A percentile compares a stretch with the other conserved stretches of the same genome.
Evolutionary conservation across 2,329 filamentous ascomycete species (phyloP).

Genomic region (Colletotrichum shisoi): DNA sequence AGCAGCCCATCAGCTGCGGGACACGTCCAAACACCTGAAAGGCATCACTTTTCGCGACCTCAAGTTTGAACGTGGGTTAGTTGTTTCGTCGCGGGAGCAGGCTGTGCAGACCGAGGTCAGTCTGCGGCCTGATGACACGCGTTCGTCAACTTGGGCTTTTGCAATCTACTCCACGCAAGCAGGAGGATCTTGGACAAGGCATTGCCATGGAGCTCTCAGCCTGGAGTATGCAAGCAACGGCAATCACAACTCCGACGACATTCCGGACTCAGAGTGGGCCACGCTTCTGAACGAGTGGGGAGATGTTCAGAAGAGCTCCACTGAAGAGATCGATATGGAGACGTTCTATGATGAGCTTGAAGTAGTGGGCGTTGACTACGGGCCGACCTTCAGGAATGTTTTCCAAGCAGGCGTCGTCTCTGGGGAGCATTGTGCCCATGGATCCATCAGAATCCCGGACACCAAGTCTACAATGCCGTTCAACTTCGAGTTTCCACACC

Average conservation of each 20-base stretch:
- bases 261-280: too few species aligned
- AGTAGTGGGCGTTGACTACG: conserved; percentile 39
- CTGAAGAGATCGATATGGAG: conserved; percentile 20
- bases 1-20: conserved; percentile 17
- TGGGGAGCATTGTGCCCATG: conserved; percentile 5
- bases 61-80: conserved; percentile 22
- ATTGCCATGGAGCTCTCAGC: conserved; percentile 14
- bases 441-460: conserved; percentile 32
- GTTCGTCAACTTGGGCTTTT: conserved; percentile 4
- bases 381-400: conserved; percentile 36
- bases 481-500: conserved; percentile 44
- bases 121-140: conserved; percentile 3
- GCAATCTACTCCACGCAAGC: conserved; percentile 9
- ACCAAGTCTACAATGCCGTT: conserved; percentile 45
- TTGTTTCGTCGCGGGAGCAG: conserved; percentile 8
- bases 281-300: not conserved
- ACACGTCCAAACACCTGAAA: not conserved
- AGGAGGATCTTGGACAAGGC: conserved; percentile 11
- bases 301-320: not conserved
- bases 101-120: conserved; percentile 17
- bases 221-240: conserved; percentile 1
- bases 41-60: conserved; percentile 6
- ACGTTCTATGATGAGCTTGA: conserved; percentile 38
- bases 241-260: too few species aligned
- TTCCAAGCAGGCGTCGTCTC: conserved; percentile 7